A percentile compares a stretch with the other conserved stretches of the same genome.
These are phyloP conservation scores for Microcyclospora pomicola DNA, from an alignment of 2,329 filamentous ascomycete species.

Conservation along the genomic window DNA sequence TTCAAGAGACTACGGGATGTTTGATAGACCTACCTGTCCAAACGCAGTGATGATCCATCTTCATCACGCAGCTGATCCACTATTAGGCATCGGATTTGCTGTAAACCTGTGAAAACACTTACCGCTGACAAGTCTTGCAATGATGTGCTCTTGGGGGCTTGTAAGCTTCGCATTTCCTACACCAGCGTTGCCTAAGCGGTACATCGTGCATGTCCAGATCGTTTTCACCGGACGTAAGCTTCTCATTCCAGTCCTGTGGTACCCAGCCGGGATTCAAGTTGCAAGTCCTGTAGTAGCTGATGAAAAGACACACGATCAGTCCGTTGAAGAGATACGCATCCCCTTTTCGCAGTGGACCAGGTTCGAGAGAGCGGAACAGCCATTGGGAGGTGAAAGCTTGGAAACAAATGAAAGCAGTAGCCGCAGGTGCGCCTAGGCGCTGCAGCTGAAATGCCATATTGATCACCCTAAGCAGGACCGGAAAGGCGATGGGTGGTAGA, in stretches of 20 bases:
- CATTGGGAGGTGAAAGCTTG: conserved; percentile 60
- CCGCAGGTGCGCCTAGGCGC: conserved; percentile 52
- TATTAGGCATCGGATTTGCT: neutral
- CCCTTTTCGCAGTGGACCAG: conserved; percentile 42
- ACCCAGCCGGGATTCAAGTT: conserved; percentile 44
- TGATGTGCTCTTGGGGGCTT: conserved; percentile 73
- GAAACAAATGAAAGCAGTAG: conserved; percentile 52
- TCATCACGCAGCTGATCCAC: conserved; percentile 15
- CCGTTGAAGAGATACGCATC: conserved; percentile 53
- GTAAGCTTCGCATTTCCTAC: conserved; percentile 57
- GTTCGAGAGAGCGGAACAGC: conserved; percentile 47
- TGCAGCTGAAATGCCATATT: conserved; percentile 11
- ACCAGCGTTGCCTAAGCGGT: conserved; percentile 43
- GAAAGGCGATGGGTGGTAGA: too few species aligned
- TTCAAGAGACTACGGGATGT: neutral
- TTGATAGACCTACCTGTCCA: conserved; percentile 46
- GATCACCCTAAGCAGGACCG: conserved; percentile 1
- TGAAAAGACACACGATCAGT: conserved; percentile 50
- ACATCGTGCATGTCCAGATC: conserved; percentile 5
- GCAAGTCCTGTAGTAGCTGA: conserved; percentile 54
- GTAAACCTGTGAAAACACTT: conserved; percentile 4
- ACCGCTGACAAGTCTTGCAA: conserved; percentile 61
- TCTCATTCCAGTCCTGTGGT: conserved; percentile 29
- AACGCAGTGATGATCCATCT: conserved; percentile 50
- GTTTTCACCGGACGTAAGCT: conserved; percentile 1